Base-by-base conservation (phyloP, 495 filamentous ascomycete species). In the Cudoniella acicularis region DNA sequence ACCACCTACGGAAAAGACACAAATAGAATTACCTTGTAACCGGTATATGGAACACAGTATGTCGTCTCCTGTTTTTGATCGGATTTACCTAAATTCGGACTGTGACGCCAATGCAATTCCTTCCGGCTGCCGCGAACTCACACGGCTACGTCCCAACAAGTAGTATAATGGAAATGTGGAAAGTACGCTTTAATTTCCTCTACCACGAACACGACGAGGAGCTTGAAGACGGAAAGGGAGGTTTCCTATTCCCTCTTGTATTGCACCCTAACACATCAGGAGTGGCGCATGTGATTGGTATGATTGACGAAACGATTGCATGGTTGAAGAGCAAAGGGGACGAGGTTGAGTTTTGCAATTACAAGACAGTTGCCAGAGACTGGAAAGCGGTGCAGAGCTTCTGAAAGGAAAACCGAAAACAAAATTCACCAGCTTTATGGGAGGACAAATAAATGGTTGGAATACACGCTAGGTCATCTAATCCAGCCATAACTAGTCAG, bases 231-330 rank as follows among this genome's bases (percentile, higher is more conserved):
- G 46, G 30, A 13, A 54, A 54, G 16, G 51, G 49, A 1, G 77
- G 79, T 49, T 87, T 86, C 58, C 71, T 85, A 10, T 85, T 85
- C 67, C 82, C 82, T 1, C 78, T 85, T 50, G 79, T 81, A 1
- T 78, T 84, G 41, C 83, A 86, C 69, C 83, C 83, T 8, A 80
- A 86, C 60, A 80, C 82, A 0, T 73, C 68, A n/a, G 82, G 83
- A 2, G 72, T 77, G 60, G 79, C 83, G 17, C 83, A 87, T 56
- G 80, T 79, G 0, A 60, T 85, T 17, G 55, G 82, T 1, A 80
- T 86, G 78, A 57, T 84, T 49, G 79, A 86, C 66, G 67, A 79
- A 36, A 73, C 81, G 65, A 65, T 86, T 53, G 60, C 42, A 23
- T 85, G 81, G 80, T 53, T 86, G 67, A 74, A 78, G 66, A 71